A percentile compares a stretch with the other conserved stretches of the same genome.
Evolutionary conservation across 495 filamentous ascomycete genomes (phyloP).

Genomic region (Hyaloscypha bicolor): DNA sequence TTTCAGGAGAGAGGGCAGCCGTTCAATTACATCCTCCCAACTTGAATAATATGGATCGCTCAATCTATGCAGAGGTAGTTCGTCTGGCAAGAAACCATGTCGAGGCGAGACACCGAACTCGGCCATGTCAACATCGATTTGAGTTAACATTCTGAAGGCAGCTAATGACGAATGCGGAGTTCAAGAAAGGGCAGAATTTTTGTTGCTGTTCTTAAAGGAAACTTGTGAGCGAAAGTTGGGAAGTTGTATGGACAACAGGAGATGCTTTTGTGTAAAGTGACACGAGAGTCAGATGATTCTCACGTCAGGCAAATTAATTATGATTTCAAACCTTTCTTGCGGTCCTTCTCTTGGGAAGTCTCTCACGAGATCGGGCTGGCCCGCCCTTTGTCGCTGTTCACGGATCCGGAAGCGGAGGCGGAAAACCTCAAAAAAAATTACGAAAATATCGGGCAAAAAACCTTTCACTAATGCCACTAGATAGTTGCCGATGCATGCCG

Average conservation of each 20-base stretch:
- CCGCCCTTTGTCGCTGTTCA: background rate
- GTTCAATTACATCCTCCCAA: constrained; percentile 29
- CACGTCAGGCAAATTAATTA: background rate
- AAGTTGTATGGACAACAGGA: background rate
- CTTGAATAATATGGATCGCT: constrained; percentile 25
- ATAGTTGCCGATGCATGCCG: background rate
- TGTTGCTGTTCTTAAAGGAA: background rate
- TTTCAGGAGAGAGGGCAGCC: constrained; percentile 27
- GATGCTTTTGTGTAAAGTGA: background rate
- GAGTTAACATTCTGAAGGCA: constrained; percentile 19
- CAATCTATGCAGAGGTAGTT: constrained; percentile 20
- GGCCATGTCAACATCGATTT: constrained; percentile 45
- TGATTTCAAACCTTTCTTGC: background rate
- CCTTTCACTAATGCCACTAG: background rate
- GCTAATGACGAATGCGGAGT: background rate
- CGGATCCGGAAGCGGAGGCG: constrained; percentile 19
- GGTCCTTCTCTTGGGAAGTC: background rate
- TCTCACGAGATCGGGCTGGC: background rate
- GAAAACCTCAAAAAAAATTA: background rate
- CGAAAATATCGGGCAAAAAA: background rate
- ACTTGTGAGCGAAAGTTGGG: background rate
- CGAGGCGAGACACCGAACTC: constrained; percentile 85
- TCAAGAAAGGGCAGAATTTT: background rate
- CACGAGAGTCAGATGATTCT: background rate
- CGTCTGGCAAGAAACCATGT: constrained; percentile 81